phyloP scores from a whole-genome alignment of 257 asterid species.

The Catharanthus roseus region DNA sequence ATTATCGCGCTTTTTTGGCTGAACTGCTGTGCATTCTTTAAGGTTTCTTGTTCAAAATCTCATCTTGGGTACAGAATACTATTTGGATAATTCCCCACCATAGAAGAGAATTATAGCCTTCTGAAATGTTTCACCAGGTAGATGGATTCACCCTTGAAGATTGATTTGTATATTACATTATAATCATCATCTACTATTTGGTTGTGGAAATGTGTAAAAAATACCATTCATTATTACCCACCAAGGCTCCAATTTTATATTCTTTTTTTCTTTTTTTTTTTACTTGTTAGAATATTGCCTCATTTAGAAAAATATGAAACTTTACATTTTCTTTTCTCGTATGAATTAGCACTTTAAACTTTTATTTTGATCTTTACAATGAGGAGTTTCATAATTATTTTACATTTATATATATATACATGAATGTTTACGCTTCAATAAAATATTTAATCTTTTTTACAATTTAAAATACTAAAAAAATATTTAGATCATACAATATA shows the following conservation, averaged over 20 bases:
- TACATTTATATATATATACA: no score
- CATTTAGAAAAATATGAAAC: no score
- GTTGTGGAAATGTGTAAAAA: not conserved
- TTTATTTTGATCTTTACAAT: no score
- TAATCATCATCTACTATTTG: not conserved
- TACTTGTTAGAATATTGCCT: no score
- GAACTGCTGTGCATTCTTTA: not conserved
- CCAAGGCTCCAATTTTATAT: not conserved
- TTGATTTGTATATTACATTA: not conserved
- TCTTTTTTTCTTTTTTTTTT: no score
- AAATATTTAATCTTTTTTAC: no score
- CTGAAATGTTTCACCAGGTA: not conserved
- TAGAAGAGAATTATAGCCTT: not conserved
- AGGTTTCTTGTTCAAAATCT: not conserved
- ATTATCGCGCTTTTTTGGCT: not conserved
- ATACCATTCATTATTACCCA: not conserved
- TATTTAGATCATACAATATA: no score
- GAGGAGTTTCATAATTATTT: no score
- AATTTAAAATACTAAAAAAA: no score
- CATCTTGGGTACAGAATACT: not conserved
- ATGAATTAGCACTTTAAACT: no score
- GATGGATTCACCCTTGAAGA: not conserved
- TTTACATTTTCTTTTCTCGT: no score
- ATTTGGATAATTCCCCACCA: not conserved
- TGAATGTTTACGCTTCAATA: no score